Evolutionary conservation across 805 yeast species (phyloP).

Genomic region (Starmerella floris): DNA sequence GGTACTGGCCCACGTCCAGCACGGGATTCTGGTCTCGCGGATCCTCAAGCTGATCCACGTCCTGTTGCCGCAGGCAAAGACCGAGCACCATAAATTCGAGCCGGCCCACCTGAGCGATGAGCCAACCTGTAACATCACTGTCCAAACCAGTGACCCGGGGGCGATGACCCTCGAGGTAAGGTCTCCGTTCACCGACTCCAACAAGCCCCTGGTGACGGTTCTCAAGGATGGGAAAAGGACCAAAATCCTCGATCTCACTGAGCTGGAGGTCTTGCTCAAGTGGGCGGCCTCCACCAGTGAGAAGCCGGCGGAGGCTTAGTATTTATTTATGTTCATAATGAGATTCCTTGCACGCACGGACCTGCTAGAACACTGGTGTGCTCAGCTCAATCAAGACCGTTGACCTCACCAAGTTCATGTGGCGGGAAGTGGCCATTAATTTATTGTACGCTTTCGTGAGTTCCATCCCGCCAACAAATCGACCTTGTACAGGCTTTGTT

Average conservation of each 20-base stretch:
- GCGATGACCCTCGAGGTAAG: conserved; percentile 1
- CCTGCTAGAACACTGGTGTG: no score
- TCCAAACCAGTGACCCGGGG: background rate
- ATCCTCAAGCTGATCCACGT: conserved; percentile 16
- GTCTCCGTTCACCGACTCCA: conserved; percentile 6
- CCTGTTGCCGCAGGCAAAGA: conserved; percentile 14
- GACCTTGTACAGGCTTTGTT: no score
- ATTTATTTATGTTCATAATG: no score
- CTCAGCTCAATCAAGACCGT: no score
- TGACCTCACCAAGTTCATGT: no score
- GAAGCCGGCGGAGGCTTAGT: background rate
- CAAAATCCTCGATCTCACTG: conserved; percentile 25
- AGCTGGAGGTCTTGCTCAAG: conserved; percentile 28
- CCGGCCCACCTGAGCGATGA: background rate
- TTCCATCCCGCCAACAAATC: no score
- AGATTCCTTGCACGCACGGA: no score
- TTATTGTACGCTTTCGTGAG: no score
- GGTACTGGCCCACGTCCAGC: conserved; percentile 26
- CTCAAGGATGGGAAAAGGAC: conserved; percentile 5
- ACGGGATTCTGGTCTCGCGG: conserved; percentile 16
- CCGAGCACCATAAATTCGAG: background rate
- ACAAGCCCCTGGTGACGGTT: conserved; percentile 5
- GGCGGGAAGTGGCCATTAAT: no score
- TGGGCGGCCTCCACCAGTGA: conserved; percentile 19
- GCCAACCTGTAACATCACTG: conserved; percentile 4